Conservation (phyloP, 257 asterid genomes). For the Linaria vulgaris region DNA sequence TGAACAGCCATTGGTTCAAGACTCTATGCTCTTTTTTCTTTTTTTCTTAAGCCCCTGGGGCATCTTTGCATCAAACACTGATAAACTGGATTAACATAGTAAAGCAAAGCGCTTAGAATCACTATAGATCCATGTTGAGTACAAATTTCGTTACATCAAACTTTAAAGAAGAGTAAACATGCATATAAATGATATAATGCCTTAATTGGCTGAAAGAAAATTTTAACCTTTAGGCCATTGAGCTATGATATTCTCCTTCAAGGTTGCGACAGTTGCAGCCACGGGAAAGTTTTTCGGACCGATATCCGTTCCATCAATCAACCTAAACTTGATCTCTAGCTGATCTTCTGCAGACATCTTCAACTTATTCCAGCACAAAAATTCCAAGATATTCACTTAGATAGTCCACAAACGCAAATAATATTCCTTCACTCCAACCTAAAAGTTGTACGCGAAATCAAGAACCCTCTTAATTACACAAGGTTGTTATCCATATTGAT, state of each 20-base stretch:
- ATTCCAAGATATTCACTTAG: constrained; percentile 35
- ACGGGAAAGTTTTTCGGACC: constrained; percentile 72
- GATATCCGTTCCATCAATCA: constrained; percentile 85
- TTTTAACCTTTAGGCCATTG: constrained; percentile 91
- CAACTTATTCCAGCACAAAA: constrained; percentile 26
- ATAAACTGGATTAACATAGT: not conserved
- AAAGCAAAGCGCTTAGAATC: not conserved
- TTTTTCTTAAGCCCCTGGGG: not conserved
- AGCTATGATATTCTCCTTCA: constrained; percentile 84
- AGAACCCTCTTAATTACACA: constrained; percentile 33
- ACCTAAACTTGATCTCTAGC: constrained; percentile 84
- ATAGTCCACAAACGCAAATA: constrained; percentile 32
- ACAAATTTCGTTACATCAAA: constrained; percentile 2
- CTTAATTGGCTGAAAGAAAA: constrained; percentile 8
- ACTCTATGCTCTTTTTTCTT: not conserved
- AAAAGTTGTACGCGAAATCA: constrained; percentile 30
- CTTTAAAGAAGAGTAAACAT: not conserved
- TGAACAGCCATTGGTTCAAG: not conserved
- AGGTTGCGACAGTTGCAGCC: constrained; percentile 67
- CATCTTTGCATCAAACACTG: not conserved
- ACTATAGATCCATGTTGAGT: not conserved
- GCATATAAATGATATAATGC: not conserved
- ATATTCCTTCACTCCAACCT: constrained; percentile 25
- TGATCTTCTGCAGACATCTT: constrained; percentile 76
- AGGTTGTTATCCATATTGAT: constrained; percentile 27